Percentiles rank a stretch among this genome's conserved stretches.
phyloP scores from a whole-genome alignment of 2,329 filamentous ascomycete genomes.

The Trichoderma afroharzianum region DNA sequence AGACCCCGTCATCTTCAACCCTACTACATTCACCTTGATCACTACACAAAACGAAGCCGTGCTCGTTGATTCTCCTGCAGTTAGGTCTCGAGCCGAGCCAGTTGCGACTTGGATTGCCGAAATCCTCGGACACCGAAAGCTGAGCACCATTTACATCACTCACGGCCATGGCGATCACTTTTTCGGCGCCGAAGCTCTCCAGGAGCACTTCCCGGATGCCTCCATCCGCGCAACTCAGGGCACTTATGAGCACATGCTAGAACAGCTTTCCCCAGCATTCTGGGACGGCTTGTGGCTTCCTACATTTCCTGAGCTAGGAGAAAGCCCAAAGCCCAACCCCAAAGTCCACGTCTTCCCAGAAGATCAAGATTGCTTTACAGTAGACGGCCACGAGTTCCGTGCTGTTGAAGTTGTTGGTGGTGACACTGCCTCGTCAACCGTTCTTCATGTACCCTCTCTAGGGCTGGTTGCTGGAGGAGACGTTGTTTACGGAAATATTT shows the following conservation, averaged over 20 bases:
- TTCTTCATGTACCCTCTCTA: neutral
- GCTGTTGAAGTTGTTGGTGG: neutral
- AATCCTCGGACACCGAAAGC: neutral
- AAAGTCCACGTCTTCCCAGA: neutral
- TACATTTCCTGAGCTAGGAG: neutral
- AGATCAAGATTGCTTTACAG: neutral
- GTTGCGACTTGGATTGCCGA: constrained; percentile 2
- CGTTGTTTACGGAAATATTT: neutral
- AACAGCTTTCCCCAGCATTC: neutral
- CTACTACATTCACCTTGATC: neutral
- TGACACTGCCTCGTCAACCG: neutral
- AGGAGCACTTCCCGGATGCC: neutral
- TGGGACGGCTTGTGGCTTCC: neutral
- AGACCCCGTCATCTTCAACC: neutral
- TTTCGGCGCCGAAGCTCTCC: neutral
- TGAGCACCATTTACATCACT: constrained; percentile 8
- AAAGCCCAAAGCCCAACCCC: neutral
- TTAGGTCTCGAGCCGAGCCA: neutral
- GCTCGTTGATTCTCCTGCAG: neutral
- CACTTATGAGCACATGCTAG: neutral
- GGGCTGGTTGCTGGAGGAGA: neutral
- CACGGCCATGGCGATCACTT: constrained; percentile 7
- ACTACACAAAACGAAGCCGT: neutral
- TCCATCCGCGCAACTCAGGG: neutral
- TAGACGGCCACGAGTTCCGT: neutral